Conservation (phyloP, 2,329 filamentous ascomycete genomes). For the Fusarium incarnatum region DNA sequence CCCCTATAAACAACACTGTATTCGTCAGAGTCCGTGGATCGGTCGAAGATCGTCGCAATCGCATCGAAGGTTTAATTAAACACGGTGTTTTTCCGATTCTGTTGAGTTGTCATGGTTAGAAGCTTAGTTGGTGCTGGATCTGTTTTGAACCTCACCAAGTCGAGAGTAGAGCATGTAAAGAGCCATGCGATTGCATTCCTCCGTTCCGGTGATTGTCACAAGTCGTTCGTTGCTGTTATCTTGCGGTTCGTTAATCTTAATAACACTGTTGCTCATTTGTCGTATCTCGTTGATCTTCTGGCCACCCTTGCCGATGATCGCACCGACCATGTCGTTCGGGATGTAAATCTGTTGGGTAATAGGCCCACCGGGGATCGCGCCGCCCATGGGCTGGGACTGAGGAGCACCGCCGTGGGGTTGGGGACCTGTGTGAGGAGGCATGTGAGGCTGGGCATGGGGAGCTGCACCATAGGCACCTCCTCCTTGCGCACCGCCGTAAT, state of each 20-base stretch:
- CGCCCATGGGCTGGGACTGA: conserved; percentile 79
- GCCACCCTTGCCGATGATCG: conserved; percentile 98
- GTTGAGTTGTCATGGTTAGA: conserved; percentile 46
- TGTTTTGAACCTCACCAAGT: conserved; percentile 75
- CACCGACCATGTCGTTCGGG: conserved; percentile 99
- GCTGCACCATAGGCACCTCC: conserved; percentile 79
- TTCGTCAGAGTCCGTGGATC: conserved; percentile 17
- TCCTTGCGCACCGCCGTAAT: conserved; percentile 82
- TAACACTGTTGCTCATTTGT: conserved; percentile 95
- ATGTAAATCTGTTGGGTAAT: conserved; percentile 99
- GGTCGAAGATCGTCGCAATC: conserved; percentile 29
- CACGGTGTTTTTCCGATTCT: conserved; percentile 61
- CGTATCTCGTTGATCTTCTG: conserved; percentile 99
- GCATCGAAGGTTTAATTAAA: conserved; percentile 45
- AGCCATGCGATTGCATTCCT: conserved; percentile 99
- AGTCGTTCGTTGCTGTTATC: conserved; percentile 98
- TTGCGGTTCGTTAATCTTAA: conserved; percentile 99
- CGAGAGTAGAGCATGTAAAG: conserved; percentile 98
- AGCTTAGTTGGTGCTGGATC: conserved; percentile 37
- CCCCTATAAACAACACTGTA: conserved; percentile 16
- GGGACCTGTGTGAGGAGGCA: conserved; percentile 68
- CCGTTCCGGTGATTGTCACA: conserved; percentile 96
- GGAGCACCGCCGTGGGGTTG: conserved; percentile 73
- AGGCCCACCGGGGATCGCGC: conserved; percentile 69
- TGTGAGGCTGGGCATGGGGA: conserved; percentile 79